These are phyloP conservation scores for Vitis hybrid DNA, from an alignment of 177 flowering plant genomes.

Conservation along the genomic window DNA sequence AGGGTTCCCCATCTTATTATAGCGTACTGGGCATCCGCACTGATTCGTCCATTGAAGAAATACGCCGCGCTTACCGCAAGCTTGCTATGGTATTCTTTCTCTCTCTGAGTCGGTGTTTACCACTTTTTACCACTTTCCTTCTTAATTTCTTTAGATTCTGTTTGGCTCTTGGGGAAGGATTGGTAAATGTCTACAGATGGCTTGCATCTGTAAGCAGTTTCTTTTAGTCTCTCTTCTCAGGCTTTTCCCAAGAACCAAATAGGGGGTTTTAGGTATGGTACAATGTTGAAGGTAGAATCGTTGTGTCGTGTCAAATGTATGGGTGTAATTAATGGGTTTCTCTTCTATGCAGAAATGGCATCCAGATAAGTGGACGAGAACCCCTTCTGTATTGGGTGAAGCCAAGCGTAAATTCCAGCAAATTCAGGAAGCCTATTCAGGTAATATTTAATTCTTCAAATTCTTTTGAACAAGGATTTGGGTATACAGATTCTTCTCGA, in stretches of 20 bases:
- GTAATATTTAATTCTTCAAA: slow-evolving; percentile 21
- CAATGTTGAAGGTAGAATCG: background rate
- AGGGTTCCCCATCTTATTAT: slow-evolving; percentile 36
- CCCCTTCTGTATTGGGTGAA: slow-evolving; percentile 46
- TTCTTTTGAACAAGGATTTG: background rate
- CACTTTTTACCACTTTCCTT: background rate
- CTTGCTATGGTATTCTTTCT: slow-evolving; percentile 66
- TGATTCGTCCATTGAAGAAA: slow-evolving; percentile 54
- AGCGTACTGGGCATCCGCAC: slow-evolving; percentile 46
- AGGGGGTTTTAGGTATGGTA: too few relatives aligned
- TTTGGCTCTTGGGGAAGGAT: background rate
- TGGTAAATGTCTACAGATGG: too few relatives aligned
- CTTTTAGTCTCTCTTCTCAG: background rate
- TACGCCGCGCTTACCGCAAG: slow-evolving; percentile 72
- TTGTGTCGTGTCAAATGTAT: background rate
- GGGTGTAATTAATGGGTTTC: background rate
- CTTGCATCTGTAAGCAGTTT: too few relatives aligned
- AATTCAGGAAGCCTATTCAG: slow-evolving; percentile 91
- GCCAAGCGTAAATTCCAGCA: slow-evolving; percentile 80
- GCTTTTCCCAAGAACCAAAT: background rate
- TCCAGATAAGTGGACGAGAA: slow-evolving; percentile 74
- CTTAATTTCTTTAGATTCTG: background rate
- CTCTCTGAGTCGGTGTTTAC: background rate
- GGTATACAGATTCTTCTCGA: too few relatives aligned
- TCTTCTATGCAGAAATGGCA: slow-evolving; percentile 73